These are phyloP conservation scores for Colletotrichum sojae DNA, from an alignment of 2,329 filamentous ascomycete genomes.

Conservation along the genomic window DNA sequence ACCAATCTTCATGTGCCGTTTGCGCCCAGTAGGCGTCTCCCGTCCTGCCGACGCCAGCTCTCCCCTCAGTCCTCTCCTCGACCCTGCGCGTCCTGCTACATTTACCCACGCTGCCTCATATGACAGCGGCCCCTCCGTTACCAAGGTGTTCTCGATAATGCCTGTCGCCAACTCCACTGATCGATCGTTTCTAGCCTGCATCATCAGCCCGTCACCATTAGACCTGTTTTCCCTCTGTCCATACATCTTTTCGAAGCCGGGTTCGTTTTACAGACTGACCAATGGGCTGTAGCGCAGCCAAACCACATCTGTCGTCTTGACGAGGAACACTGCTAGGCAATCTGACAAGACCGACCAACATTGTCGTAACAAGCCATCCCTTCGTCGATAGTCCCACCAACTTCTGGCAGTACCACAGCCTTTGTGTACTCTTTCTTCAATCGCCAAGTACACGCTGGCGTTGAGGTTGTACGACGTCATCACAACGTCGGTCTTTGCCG, in stretches of 20 bases:
- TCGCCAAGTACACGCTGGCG: constrained; percentile 39
- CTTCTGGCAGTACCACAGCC: not conserved
- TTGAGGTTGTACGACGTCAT: constrained; percentile 9
- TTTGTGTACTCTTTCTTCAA: constrained; percentile 5
- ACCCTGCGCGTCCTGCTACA: not conserved
- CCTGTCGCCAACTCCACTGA: constrained; percentile 20
- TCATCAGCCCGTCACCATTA: constrained; percentile 28
- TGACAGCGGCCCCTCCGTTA: constrained; percentile 28
- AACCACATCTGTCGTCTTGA: not conserved
- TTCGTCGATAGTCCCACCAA: not conserved
- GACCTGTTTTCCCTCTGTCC: not conserved
- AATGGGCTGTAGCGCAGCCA: constrained; percentile 14
- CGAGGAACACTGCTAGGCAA: not conserved
- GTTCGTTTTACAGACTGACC: constrained; percentile 19
- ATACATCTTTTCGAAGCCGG: not conserved
- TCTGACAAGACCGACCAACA: not conserved
- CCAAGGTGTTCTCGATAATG: constrained; percentile 26
- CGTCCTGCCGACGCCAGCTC: not conserved
- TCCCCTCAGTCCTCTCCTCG: constrained; percentile 8
- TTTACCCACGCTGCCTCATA: constrained; percentile 27
- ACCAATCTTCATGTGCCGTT: constrained; percentile 16
- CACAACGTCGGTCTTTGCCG: too few species aligned
- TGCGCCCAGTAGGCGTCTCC: constrained; percentile 13
- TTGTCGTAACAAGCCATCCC: not conserved
- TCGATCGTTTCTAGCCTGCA: constrained; percentile 2